These are phyloP conservation scores for Fusarium pininemorale DNA, from an alignment of 2,329 filamentous ascomycete genomes.

Conservation along the genomic window DNA sequence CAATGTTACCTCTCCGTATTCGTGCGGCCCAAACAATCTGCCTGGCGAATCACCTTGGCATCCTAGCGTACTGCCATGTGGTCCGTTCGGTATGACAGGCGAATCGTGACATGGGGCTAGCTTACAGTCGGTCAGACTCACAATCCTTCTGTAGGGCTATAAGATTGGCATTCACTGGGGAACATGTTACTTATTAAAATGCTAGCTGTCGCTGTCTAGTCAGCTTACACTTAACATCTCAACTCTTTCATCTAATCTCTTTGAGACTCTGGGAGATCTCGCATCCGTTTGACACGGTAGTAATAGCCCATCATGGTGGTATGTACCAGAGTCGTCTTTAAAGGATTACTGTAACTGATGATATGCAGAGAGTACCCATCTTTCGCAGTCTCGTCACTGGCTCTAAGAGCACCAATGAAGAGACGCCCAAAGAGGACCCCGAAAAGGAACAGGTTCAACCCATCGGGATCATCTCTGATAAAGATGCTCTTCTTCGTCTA, in stretches of 20 bases:
- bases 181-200: constrained; percentile 2
- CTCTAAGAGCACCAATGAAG: background rate
- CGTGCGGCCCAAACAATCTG: background rate
- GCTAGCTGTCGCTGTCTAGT: background rate
- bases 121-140: background rate
- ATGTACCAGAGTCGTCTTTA: background rate
- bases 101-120: background rate
- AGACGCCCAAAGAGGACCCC: background rate
- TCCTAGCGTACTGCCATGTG: background rate
- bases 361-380: constrained; percentile 30
- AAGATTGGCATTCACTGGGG: background rate
- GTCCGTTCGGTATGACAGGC: background rate
- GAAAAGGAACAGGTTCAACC: background rate
- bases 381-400: background rate
- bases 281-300: background rate
- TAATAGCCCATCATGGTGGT: constrained; percentile 28
- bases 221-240: background rate
- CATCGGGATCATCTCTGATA: background rate
- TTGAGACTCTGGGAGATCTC: background rate
- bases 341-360: background rate
- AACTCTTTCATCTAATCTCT: background rate
- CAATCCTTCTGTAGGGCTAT: background rate
- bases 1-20: background rate
- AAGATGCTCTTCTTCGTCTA: constrained; percentile 45
- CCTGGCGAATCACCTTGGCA: background rate